Conservation (phyloP, 106 monocot genomes). For the Dactylorhiza incarnata region DNA sequence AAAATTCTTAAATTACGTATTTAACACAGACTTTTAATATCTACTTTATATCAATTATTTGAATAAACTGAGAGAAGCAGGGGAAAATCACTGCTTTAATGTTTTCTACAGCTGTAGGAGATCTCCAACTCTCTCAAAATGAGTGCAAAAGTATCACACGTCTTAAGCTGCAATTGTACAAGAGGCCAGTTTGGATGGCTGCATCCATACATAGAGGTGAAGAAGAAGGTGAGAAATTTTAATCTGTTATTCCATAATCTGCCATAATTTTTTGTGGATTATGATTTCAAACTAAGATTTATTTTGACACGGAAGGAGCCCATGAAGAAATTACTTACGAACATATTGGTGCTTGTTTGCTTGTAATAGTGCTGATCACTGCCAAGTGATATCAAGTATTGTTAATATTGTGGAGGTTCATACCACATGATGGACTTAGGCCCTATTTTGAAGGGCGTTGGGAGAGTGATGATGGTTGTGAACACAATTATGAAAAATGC, state of each 20-base stretch:
- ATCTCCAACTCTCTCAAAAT: constrained; percentile 20
- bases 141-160: constrained; percentile 33
- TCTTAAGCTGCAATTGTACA: constrained; percentile 39
- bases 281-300: background rate
- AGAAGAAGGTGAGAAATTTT: constrained; percentile 57
- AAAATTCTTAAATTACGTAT: background rate
- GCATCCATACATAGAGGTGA: constrained; percentile 89
- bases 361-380: constrained; percentile 1
- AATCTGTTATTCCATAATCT: background rate
- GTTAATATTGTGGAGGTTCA: background rate
- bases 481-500: too few relatives aligned
- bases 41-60: background rate
- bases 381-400: background rate
- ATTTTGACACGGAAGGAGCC: background rate
- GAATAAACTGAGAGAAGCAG: background rate
- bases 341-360: background rate
- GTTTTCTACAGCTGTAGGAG: constrained; percentile 44
- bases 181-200: constrained; percentile 85
- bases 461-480: too few relatives aligned
- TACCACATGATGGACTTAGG: background rate
- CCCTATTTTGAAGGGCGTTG: too few relatives aligned
- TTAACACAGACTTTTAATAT: background rate
- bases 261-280: background rate
- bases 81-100: background rate
- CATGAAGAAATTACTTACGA: background rate